Evolutionary conservation across 805 yeast species (phyloP).

Genomic region (Aciculoconidium aculeatum): DNA sequence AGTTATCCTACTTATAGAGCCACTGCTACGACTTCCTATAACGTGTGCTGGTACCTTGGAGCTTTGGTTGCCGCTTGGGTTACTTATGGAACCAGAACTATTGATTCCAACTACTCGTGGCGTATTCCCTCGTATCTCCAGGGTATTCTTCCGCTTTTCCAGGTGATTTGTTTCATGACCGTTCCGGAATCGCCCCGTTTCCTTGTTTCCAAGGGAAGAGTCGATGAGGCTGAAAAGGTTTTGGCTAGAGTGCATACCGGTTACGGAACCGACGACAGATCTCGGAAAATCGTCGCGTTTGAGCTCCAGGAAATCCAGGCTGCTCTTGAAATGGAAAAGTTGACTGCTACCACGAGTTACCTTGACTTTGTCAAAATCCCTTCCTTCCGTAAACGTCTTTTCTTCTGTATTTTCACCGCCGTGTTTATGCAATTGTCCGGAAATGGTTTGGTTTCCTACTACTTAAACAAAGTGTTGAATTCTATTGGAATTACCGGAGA

Average conservation of each 20-base stretch:
- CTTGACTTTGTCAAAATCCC: constrained; percentile 32
- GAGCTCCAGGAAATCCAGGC: constrained; percentile 20
- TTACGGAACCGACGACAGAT: constrained; percentile 21
- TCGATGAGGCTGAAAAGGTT: constrained; percentile 20
- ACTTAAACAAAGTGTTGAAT: constrained; percentile 42
- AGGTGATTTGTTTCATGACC: constrained; percentile 25
- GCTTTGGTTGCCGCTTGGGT: constrained; percentile 50
- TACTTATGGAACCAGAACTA: constrained; percentile 39
- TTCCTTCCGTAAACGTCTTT: constrained; percentile 37
- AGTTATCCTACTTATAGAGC: constrained; percentile 39
- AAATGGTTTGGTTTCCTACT: constrained; percentile 48
- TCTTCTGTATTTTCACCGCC: constrained; percentile 28
- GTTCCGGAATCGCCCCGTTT: constrained; percentile 39
- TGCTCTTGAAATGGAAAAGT: constrained; percentile 33
- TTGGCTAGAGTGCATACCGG: constrained; percentile 38
- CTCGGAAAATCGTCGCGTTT: constrained; percentile 14
- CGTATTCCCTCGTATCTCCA: constrained; percentile 51
- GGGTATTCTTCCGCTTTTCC: constrained; percentile 41
- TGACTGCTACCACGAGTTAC: constrained; percentile 28
- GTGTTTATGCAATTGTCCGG: constrained; percentile 44
- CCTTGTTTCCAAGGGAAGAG: constrained; percentile 17
- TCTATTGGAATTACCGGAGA: constrained; percentile 50
- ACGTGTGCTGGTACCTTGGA: constrained; percentile 49
- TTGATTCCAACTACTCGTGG: constrained; percentile 39
- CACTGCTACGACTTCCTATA: constrained; percentile 33